Evolutionary conservation across 768 basidiomycete genomes (phyloP), one percentile per base, ranked within the genome.

Genomic region (Wakefieldia striispora): DNA sequence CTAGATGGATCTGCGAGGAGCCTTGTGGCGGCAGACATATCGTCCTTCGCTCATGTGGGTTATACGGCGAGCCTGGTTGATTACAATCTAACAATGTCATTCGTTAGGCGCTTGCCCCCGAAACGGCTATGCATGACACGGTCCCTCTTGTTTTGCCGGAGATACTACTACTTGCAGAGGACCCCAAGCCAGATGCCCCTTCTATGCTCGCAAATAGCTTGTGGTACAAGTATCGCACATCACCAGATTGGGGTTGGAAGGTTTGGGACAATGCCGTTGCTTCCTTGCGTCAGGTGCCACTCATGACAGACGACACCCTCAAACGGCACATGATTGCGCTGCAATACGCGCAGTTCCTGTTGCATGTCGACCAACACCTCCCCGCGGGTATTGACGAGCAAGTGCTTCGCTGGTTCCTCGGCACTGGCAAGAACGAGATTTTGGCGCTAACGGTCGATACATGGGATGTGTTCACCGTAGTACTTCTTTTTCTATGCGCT

Each of bases 181-280:
- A 88, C 59, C 67, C 74, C 3, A 75, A 77, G 43, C 70, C 72
- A 0, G 81, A 84, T 49, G 86, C 83, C 6, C 78, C 86, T 2
- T 82, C 83, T 1, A 76, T 78, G 40, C 79, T 92, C 19, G 89
- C 88, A 0, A 86, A 86, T 56, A 78, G 78, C 40, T 72, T 92
- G 13, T 92, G 90, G 90, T 86, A 88, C 66, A 86, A 88, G 61
- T 91, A 91, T 57, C 81, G 86, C 37, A 80, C 79, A 14, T 80
- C 87, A 0, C 59, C 67, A 13, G 80, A 88, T 57, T 91, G 89
- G 88, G 88, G 79, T 2, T 86, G 82, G 81, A 86, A 84, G 57
- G 85, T 86, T 17, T 91, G 89, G 89, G 88, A 91, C 62, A 91
- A 88, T 58, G 81, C 84, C 1, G 75, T 92, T 38, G 81, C 86